phyloP scores from a whole-genome alignment of 164 flowering plant genomes.

The Houttuynia cordata region DNA sequence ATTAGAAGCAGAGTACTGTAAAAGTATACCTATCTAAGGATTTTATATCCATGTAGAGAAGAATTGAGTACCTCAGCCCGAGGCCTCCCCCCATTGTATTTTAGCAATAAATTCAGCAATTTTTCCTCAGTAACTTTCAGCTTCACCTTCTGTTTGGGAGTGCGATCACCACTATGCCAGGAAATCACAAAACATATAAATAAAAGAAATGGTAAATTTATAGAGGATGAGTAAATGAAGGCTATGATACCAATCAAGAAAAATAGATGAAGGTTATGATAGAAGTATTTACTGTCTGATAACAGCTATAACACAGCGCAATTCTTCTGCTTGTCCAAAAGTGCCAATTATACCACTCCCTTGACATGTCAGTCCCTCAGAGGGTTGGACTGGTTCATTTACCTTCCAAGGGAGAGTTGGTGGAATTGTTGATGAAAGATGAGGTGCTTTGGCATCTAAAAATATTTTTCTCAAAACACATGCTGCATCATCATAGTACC shows the following conservation, averaged over 20 bases:
- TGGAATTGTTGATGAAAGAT: conserved; percentile 91
- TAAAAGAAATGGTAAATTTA: not conserved
- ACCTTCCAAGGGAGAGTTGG: conserved; percentile 94
- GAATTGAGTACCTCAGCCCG: conserved; percentile 60
- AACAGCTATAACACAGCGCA: conserved; percentile 87
- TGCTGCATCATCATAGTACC: conserved; percentile 99
- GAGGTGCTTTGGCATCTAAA: conserved; percentile 98
- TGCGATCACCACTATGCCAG: conserved; percentile 84
- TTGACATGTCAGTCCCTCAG: conserved; percentile 91
- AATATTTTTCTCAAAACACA: conserved; percentile 96
- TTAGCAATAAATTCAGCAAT: conserved; percentile 81
- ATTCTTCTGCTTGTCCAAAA: conserved; percentile 96
- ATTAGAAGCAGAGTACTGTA: not conserved
- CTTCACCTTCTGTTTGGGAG: conserved; percentile 98
- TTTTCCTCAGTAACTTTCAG: conserved; percentile 95
- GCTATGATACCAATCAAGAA: too few relatives aligned
- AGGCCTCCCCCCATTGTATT: conserved; percentile 91
- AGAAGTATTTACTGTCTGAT: conserved; percentile 74
- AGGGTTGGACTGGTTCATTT: conserved; percentile 65
- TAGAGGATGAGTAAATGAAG: not conserved
- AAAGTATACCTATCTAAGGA: not conserved
- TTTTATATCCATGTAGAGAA: not conserved
- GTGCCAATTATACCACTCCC: conserved; percentile 97
- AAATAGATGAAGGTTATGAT: too few relatives aligned
- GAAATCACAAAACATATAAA: not conserved